Evolutionary conservation across 306 rosid species (phyloP).

Genomic region (Lathyrus oleraceus): DNA sequence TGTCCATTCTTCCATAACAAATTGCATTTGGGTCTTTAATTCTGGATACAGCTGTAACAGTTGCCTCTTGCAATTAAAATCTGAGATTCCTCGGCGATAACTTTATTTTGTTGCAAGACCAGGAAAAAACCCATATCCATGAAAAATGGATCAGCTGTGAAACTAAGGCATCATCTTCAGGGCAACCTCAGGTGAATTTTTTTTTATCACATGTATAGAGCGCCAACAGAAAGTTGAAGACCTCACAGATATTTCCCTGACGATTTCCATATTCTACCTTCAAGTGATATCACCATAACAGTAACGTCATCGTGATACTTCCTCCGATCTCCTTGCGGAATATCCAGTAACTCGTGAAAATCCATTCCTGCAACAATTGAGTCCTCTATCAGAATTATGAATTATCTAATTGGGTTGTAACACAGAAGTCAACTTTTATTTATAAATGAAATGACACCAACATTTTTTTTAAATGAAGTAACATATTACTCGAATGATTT

Average conservation of each 20-base stretch:
- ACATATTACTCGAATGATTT: conserved; percentile 8
- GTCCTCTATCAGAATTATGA: conserved; percentile 29
- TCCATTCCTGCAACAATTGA: conserved; percentile 74
- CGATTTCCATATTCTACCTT: conserved; percentile 99
- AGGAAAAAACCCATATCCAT: conserved; percentile 43
- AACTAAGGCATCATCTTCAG: conserved; percentile 45
- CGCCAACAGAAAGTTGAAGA: conserved; percentile 38
- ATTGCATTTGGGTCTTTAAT: conserved; percentile 45
- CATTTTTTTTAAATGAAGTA: background rate
- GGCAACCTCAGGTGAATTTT: conserved; percentile 36
- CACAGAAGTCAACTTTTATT: background rate
- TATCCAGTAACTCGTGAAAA: conserved; percentile 93
- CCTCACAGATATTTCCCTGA: conserved; percentile 86
- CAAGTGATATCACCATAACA: conserved; percentile 96
- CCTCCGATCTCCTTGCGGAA: conserved; percentile 97
- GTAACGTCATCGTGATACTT: conserved; percentile 99
- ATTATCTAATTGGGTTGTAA: background rate
- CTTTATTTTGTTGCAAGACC: conserved; percentile 42
- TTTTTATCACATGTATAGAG: conserved; percentile 34
- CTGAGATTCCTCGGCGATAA: conserved; percentile 41
- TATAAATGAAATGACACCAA: conserved; percentile 21
- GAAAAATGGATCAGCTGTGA: conserved; percentile 56
- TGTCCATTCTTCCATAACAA: conserved; percentile 44
- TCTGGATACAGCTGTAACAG: conserved; percentile 40
- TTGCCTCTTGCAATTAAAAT: conserved; percentile 42